A percentile compares a stretch with the other conserved stretches of the same genome.
phyloP scores from a whole-genome alignment of 257 asterid genomes.

The Solanum ossicruentum region DNA sequence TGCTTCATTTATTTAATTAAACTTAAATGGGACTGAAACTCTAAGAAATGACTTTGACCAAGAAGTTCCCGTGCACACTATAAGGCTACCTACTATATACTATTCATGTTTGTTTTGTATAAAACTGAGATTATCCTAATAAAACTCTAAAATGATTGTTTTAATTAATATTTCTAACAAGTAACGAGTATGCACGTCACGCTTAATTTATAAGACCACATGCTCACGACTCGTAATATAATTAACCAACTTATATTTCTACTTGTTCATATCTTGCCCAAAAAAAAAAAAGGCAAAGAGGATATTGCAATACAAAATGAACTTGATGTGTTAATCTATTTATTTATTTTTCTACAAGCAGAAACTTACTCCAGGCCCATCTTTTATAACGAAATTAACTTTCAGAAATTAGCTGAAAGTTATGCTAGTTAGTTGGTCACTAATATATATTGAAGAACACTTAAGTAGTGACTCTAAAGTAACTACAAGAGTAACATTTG shows the following conservation, averaged over 20 bases:
- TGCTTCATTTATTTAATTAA: not conserved
- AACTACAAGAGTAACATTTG: not conserved
- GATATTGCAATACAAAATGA: not conserved
- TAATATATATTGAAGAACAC: not conserved
- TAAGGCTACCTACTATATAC: not conserved
- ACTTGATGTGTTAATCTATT: not conserved
- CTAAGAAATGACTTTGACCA: conserved; percentile 1
- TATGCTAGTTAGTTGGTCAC: not conserved
- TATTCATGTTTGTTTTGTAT: no score
- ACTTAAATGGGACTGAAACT: not conserved
- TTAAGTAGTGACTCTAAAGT: not conserved
- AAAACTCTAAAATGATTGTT: not conserved
- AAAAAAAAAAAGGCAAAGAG: not conserved
- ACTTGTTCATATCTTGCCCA: not conserved
- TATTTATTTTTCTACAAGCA: not conserved
- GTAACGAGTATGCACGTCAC: not conserved
- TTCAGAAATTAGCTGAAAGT: not conserved
- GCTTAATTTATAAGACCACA: not conserved
- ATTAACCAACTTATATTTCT: not conserved
- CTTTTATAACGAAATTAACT: not conserved
- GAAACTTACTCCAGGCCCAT: not conserved
- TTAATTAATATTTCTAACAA: not conserved
- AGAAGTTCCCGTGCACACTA: not conserved
- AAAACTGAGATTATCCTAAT: no score
- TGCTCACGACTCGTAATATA: not conserved